These are phyloP conservation scores for Metschnikowia amazonensis DNA, from an alignment of 805 yeast species.

Conservation along the genomic window DNA sequence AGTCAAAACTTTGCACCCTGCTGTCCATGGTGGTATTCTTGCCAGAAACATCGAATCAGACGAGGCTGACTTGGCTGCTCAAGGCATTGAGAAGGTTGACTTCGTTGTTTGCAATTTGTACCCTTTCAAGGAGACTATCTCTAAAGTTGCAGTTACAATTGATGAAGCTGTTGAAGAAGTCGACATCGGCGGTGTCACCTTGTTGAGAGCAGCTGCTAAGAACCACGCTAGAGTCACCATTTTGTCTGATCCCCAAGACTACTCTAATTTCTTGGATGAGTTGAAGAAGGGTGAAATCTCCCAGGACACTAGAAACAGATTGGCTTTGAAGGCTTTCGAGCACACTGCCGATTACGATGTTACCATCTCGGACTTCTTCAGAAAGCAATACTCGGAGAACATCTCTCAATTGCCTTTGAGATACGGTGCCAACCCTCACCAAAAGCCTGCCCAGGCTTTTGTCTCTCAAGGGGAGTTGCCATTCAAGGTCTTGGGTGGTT, in stretches of 20 bases:
- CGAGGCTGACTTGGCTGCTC: constrained; percentile 81
- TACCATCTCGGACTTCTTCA: constrained; percentile 93
- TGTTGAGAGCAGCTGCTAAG: constrained; percentile 97
- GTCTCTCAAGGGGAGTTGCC: constrained; percentile 86
- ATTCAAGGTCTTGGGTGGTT: constrained; percentile 87
- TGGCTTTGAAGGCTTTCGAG: constrained; percentile 96
- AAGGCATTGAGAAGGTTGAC: constrained; percentile 94
- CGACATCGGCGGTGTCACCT: constrained; percentile 95
- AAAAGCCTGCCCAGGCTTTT: constrained; percentile 97
- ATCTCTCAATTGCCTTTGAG: constrained; percentile 87
- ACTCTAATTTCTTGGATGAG: constrained; percentile 81
- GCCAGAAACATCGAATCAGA: constrained; percentile 92
- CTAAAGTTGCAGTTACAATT: constrained; percentile 91
- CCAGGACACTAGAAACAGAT: constrained; percentile 66
- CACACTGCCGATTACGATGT: constrained; percentile 97
- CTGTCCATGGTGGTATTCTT: constrained; percentile 96
- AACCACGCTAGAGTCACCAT: constrained; percentile 96
- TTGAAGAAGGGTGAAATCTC: constrained; percentile 71
- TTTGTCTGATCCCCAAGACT: constrained; percentile 91
- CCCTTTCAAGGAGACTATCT: constrained; percentile 96
- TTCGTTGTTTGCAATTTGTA: constrained; percentile 95
- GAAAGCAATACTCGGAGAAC: constrained; percentile 93
- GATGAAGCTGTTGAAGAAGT: constrained; percentile 98
- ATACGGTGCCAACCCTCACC: constrained; percentile 99
- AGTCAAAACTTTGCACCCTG: constrained; percentile 97